Evolutionary conservation across 140 eudicot species (phyloP).

Genomic region (Senecio squalidus): DNA sequence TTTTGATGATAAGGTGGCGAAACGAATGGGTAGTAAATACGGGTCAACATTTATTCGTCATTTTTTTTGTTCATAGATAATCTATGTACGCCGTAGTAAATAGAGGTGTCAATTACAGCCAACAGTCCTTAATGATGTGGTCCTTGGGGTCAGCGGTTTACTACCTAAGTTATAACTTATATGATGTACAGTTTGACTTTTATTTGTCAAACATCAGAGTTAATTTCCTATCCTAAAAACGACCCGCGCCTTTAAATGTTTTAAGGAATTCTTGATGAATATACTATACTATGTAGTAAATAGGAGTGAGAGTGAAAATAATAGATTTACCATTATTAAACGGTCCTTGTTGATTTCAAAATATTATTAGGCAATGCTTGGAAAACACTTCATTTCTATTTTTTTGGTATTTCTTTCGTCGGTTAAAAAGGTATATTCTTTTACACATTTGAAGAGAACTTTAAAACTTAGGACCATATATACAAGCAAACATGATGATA

Average conservation of each 20-base stretch:
- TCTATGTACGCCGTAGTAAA: too few relatives aligned
- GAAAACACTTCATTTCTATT: slow-evolving; percentile 15
- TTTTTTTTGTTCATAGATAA: too few relatives aligned
- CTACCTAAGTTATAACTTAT: neutral
- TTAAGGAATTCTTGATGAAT: too few relatives aligned
- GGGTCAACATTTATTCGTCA: too few relatives aligned
- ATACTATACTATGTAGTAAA: too few relatives aligned
- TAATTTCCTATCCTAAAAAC: too few relatives aligned
- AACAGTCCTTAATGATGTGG: neutral
- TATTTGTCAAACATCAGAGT: too few relatives aligned
- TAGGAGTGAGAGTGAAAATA: neutral
- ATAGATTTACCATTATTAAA: neutral
- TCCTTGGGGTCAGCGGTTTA: neutral
- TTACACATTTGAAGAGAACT: slow-evolving; percentile 10
- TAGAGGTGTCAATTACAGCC: neutral
- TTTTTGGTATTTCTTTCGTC: slow-evolving; percentile 11
- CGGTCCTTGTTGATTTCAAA: too few relatives aligned
- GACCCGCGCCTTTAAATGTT: too few relatives aligned
- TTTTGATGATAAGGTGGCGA: too few relatives aligned
- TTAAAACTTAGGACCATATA: slow-evolving; percentile 14
- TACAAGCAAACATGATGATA: slow-evolving; percentile 31
- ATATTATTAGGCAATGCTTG: slow-evolving; percentile 6
- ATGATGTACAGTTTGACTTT: slow-evolving; percentile 2
- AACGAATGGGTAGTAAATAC: too few relatives aligned
- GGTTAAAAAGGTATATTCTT: slow-evolving; percentile 14